phyloP scores from a whole-genome alignment of 768 basidiomycete species.

The Exidia glandulosa region DNA sequence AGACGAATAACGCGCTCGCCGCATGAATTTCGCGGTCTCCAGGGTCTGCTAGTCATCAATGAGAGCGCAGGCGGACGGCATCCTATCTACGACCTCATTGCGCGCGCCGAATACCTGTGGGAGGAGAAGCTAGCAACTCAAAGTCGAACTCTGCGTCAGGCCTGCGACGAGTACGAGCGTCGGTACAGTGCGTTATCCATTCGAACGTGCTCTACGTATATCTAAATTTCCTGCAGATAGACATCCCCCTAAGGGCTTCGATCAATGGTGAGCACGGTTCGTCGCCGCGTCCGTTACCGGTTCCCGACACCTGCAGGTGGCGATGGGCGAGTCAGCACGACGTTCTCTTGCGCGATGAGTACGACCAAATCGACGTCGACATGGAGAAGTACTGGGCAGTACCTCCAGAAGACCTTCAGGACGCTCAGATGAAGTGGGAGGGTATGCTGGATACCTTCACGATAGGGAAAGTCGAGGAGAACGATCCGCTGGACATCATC shows the following conservation, averaged over 20 bases:
- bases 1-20: background rate
- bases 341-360: conserved; percentile 44
- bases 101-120: conserved; percentile 29
- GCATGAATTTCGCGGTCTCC: conserved; percentile 13
- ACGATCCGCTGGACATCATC: conserved; percentile 9
- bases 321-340: conserved; percentile 31
- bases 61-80: conserved; percentile 21
- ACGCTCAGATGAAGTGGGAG: conserved; percentile 20
- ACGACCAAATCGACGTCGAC: conserved; percentile 37
- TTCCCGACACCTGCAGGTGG: too few species aligned
- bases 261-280: conserved; percentile 24
- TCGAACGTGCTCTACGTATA: background rate
- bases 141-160: conserved; percentile 27
- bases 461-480: conserved; percentile 16
- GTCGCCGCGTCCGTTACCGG: background rate
- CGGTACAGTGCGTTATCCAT: conserved; percentile 14
- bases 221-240: conserved; percentile 6
- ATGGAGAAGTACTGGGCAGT: conserved; percentile 35
- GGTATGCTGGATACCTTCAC: conserved; percentile 23
- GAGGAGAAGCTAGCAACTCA: conserved; percentile 20
- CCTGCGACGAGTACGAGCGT: conserved; percentile 27
- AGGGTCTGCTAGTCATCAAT: conserved; percentile 25
- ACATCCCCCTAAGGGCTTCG: conserved; percentile 32
- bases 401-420: conserved; percentile 20
- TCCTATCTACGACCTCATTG: conserved; percentile 35